phyloP scores from a whole-genome alignment of 2,329 filamentous ascomycete genomes.

The Xylaria sp. region DNA sequence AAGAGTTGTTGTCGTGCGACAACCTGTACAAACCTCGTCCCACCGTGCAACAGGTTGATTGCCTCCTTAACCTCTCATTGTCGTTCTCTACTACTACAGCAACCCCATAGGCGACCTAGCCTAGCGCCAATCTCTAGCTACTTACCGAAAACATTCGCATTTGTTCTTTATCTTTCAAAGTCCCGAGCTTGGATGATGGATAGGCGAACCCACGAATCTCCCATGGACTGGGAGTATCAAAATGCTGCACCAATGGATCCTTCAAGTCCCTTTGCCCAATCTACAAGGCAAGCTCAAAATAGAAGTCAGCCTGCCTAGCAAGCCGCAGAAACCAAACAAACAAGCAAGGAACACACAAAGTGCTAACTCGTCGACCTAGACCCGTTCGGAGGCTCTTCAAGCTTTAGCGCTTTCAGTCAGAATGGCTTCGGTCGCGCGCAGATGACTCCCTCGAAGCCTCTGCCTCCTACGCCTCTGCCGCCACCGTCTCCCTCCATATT shows the following conservation, averaged over 20 bases:
- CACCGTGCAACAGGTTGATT: not conserved
- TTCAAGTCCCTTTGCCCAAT: conserved; percentile 69
- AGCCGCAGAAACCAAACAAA: conserved; percentile 24
- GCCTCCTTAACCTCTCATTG: not conserved
- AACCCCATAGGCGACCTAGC: not conserved
- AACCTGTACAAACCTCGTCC: not conserved
- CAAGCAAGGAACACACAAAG: conserved; percentile 1
- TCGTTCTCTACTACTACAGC: not conserved
- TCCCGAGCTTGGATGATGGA: conserved; percentile 55
- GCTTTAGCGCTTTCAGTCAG: conserved; percentile 51
- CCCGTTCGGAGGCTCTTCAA: conserved; percentile 52
- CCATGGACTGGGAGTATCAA: conserved; percentile 75
- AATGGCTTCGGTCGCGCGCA: conserved; percentile 44
- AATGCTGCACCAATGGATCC: conserved; percentile 66
- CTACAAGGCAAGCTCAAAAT: conserved; percentile 54
- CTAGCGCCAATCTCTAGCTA: not conserved
- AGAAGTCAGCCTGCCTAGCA: conserved; percentile 53
- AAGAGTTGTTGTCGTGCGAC: conserved; percentile 1
- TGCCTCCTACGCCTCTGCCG: conserved; percentile 45
- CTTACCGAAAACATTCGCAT: conserved; percentile 6
- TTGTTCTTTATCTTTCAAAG: not conserved
- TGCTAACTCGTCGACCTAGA: conserved; percentile 45
- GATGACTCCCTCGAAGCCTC: conserved; percentile 54
- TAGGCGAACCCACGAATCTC: conserved; percentile 66
- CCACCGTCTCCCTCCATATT: conserved; percentile 56